phyloP scores from a whole-genome alignment of 176 grass and related monocot genomes.

The Juncus inflexus region DNA sequence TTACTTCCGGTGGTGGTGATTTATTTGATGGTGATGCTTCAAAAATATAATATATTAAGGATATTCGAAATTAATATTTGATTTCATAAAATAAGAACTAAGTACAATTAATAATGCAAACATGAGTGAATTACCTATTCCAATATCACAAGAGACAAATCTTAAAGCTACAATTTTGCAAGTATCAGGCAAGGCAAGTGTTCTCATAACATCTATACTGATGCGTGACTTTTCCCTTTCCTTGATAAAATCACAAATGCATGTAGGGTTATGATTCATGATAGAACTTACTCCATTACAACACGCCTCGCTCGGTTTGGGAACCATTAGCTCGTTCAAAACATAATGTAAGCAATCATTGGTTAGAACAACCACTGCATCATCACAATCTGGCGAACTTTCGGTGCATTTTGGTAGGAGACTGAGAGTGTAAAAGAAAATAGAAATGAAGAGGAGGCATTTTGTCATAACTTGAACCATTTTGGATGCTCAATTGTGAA shows the following conservation, averaged over 20 bases:
- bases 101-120: not conserved
- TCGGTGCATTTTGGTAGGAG: not conserved
- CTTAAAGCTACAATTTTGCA: constrained; percentile 11
- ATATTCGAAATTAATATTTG: not conserved
- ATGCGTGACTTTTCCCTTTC: constrained; percentile 1
- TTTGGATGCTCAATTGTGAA: not conserved
- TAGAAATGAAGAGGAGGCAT: not conserved
- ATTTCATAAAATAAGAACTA: not conserved
- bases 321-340: not conserved
- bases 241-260: constrained; percentile 11
- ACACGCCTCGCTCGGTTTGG: not conserved
- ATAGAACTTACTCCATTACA: not conserved
- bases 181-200: not conserved
- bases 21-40: not conserved
- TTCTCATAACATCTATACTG: not conserved
- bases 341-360: constrained; percentile 11
- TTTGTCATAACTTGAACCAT: constrained; percentile 3
- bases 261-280: not conserved
- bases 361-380: too few relatives aligned
- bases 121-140: not conserved
- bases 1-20: not conserved
- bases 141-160: not conserved
- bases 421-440: not conserved
- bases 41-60: not conserved
- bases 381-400: not conserved